phyloP scores from a whole-genome alignment of 306 rosid genomes.

The Lotus japonicus region DNA sequence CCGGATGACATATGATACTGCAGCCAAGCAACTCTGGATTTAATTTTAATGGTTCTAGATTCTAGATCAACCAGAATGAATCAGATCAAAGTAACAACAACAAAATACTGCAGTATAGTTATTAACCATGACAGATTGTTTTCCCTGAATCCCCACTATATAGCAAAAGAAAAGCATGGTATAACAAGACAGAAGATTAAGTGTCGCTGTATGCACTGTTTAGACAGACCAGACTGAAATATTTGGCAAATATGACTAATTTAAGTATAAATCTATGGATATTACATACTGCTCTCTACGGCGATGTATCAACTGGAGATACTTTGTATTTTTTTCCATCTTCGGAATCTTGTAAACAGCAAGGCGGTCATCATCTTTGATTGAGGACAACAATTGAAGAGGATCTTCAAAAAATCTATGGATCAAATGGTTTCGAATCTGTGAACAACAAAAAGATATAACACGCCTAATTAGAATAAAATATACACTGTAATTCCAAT shows the following conservation, averaged over 20 bases:
- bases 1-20: neutral
- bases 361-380: conserved; percentile 85
- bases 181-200: neutral
- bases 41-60: neutral
- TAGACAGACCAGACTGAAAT: conserved; percentile 12
- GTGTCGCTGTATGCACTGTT: neutral
- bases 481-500: neutral
- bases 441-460: conserved; percentile 20
- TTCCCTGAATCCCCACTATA: neutral
- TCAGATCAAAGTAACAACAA: neutral
- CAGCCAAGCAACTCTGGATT: neutral
- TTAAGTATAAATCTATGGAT: neutral
- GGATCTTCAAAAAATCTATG: conserved; percentile 88
- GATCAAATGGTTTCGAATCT: conserved; percentile 75
- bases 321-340: conserved; percentile 58
- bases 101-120: neutral
- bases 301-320: conserved; percentile 85
- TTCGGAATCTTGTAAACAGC: conserved; percentile 78
- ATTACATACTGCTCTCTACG: conserved; percentile 71
- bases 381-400: conserved; percentile 56
- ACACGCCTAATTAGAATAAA: conserved; percentile 13
- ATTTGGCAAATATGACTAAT: neutral
- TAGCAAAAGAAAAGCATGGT: neutral
- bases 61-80: neutral
- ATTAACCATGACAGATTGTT: neutral